Evolutionary conservation across 805 yeast species (phyloP), one percentile per base, ranked within the genome.

Genomic region (Wickerhamiella musiphila): DNA sequence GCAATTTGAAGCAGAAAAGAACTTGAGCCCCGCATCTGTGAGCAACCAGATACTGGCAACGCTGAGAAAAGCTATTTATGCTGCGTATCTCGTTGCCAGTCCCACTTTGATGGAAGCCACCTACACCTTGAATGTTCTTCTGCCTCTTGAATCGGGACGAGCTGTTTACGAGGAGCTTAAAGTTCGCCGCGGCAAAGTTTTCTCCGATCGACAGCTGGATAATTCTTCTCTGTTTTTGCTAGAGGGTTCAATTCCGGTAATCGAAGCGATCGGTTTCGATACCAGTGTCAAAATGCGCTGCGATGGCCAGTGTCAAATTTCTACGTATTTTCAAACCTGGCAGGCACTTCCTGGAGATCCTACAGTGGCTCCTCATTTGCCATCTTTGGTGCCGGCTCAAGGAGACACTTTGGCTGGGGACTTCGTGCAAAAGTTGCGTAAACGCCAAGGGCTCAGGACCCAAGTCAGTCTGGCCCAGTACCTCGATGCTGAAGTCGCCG

Each of bases 321-420:
- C 68, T 29, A 49, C 76, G 38, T 65, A 65, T 29, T 81, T 79
- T 52, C 63, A 64, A 35, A 65, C 63, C 35, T 90, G 94, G 93
- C 65, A 67, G 14, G 52, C 60, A 3, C 92, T 79, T 1, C 93
- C 94, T 2, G 98, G 98, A 0, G 82, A 86, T 55, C 96, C 95
- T 6, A 47, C 86, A 44, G 55, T 57, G 15, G 65, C 68, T 20
- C 66, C 68, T 12, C 57, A 54, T 29, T 63, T 82, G 24, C 82
- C 83, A 4, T 64, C 73, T 26, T 60, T 86, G 49, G 71, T 70
- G 42, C 79, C 94, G 0, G 94, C 90, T 1, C 73, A 76, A 5
- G 54, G 61, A 1, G 58, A 58, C 7, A 71, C 78, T 2, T 56
- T 84, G 36, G 86, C 94, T 1, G 61, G 98, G 35, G 98, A 90